These are phyloP conservation scores for Xylaria sp. DNA, from an alignment of 2,329 filamentous ascomycete genomes.

Conservation along the genomic window DNA sequence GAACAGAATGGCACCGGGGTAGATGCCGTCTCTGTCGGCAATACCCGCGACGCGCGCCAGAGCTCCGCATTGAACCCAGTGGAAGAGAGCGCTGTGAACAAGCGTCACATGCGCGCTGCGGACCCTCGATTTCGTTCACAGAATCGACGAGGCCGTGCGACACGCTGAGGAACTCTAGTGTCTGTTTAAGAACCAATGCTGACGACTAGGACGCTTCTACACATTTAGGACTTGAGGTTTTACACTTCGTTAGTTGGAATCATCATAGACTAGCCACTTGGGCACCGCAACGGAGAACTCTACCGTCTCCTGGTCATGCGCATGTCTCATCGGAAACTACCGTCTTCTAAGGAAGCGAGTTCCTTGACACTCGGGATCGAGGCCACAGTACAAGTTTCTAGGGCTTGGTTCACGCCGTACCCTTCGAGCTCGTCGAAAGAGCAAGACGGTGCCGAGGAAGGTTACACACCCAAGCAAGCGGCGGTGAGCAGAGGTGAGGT, in stretches of 20 bases:
- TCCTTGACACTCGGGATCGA: conserved; percentile 14
- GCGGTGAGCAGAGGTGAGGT: conserved; percentile 7
- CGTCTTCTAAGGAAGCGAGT: conserved; percentile 16
- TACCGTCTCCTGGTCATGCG: conserved; percentile 14
- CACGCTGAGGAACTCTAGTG: conserved; percentile 4
- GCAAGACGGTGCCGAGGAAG: conserved; percentile 8
- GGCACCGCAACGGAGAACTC: conserved; percentile 14
- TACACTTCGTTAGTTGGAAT: conserved; percentile 11
- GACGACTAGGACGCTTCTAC: conserved; percentile 11
- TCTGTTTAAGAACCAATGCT: conserved; percentile 13
- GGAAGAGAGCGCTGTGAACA: conserved; percentile 20
- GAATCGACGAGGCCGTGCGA: conserved; percentile 11
- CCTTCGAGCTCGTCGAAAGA: conserved; percentile 2
- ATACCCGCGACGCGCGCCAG: conserved; percentile 11
- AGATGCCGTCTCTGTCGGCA: conserved; percentile 11
- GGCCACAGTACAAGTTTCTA: conserved; percentile 11
- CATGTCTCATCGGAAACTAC: conserved; percentile 14
- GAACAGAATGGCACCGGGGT: conserved; percentile 7
- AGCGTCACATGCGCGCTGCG: conserved; percentile 18
- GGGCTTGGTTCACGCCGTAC: conserved; percentile 11
- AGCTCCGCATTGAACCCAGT: conserved; percentile 22
- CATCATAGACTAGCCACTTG: conserved; percentile 19
- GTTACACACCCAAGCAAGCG: conserved; percentile 6
- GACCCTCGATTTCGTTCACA: conserved; percentile 7
- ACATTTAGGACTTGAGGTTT: conserved; percentile 29